Conservation (phyloP, 1,284 basidiomycete genomes). For the Fistulinella cinereoalba region DNA sequence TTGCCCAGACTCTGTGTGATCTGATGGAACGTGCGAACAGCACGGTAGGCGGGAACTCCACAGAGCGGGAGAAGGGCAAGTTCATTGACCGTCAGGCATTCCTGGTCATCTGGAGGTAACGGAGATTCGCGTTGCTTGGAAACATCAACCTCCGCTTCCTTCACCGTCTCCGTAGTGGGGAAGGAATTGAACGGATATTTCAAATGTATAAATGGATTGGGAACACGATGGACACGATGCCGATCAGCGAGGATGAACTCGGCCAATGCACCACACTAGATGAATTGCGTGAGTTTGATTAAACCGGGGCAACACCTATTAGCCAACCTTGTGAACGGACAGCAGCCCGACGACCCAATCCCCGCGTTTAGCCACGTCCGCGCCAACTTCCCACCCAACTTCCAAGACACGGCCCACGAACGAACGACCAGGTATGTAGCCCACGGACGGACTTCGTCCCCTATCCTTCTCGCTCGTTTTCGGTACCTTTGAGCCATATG, state of each 20-base stretch:
- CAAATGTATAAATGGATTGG: slow-evolving; percentile 46
- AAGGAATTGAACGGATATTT: slow-evolving; percentile 15
- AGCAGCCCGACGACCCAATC: slow-evolving; percentile 82
- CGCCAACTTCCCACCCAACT: slow-evolving; percentile 74
- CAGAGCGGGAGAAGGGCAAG: slow-evolving; percentile 75
- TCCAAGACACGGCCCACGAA: slow-evolving; percentile 80
- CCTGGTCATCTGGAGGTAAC: slow-evolving; percentile 7
- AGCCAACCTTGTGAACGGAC: slow-evolving; percentile 71
- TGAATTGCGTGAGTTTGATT: slow-evolving; percentile 6
- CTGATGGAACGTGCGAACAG: slow-evolving; percentile 56
- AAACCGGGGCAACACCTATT: slow-evolving; percentile 9
- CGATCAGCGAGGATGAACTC: slow-evolving; percentile 83
- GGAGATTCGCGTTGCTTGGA: slow-evolving; percentile 11
- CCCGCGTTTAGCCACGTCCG: slow-evolving; percentile 61
- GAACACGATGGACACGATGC: slow-evolving; percentile 69
- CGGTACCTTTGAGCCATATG: slow-evolving; percentile 26
- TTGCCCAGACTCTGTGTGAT: slow-evolving; percentile 32
- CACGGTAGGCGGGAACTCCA: slow-evolving; percentile 75
- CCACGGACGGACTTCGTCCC: slow-evolving; percentile 42
- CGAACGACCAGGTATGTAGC: slow-evolving; percentile 78
- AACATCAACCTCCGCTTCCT: slow-evolving; percentile 9
- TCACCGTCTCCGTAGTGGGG: slow-evolving; percentile 4
- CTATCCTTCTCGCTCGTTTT: slow-evolving; percentile 32
- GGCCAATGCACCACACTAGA: slow-evolving; percentile 74
- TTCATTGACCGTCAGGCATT: slow-evolving; percentile 62